Evolutionary conservation across 2,329 filamentous ascomycete genomes (phyloP).

Genomic region (Paecilomyces sp.): DNA sequence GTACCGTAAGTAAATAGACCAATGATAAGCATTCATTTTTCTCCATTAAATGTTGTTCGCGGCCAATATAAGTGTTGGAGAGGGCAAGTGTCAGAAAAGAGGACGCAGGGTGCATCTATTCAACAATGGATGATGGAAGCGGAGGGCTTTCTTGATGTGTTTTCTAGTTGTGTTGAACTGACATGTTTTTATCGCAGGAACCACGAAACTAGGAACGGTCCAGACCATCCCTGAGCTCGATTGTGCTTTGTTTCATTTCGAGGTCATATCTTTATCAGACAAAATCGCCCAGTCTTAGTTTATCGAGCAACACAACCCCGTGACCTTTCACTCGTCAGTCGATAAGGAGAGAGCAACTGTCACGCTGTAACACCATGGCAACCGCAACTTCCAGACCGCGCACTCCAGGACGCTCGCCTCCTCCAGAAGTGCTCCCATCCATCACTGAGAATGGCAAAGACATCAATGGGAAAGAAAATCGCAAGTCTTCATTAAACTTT

Average conservation of each 20-base stretch:
- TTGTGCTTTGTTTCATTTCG: not conserved
- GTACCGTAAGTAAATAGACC: not conserved
- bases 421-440: slow-evolving; percentile 25
- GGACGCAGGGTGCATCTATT: not conserved
- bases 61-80: not conserved
- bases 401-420: slow-evolving; percentile 26
- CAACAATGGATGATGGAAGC: not conserved
- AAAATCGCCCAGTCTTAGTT: not conserved
- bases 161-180: not conserved
- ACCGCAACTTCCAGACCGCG: slow-evolving; percentile 27
- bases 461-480: slow-evolving; percentile 18
- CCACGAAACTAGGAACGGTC: not conserved
- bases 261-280: slow-evolving; percentile 13
- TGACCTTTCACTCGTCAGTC: slow-evolving; percentile 12
- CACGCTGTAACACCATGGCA: slow-evolving; percentile 21
- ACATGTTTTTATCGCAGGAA: not conserved
- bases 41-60: not conserved
- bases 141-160: not conserved
- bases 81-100: not conserved
- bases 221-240: not conserved
- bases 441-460: slow-evolving; percentile 27
- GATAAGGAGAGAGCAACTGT: slow-evolving; percentile 12
- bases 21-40: not conserved
- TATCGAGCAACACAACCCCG: not conserved
- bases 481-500: slow-evolving; percentile 50